Percentiles rank a stretch among this genome's conserved stretches.
phyloP scores from a whole-genome alignment of 768 basidiomycete genomes.

The Rhizopogon vinicolor region DNA sequence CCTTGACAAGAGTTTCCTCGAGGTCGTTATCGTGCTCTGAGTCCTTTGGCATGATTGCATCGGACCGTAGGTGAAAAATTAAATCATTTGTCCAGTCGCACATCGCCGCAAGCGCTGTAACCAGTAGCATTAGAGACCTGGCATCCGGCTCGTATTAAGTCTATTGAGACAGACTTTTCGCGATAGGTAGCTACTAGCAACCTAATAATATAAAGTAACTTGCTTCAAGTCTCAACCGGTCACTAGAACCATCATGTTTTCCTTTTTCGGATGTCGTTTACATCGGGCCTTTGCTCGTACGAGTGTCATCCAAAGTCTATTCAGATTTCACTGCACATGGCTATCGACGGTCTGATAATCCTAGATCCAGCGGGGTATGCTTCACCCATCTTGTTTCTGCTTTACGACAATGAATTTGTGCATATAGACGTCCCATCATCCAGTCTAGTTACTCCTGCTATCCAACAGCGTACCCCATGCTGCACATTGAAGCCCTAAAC shows the following conservation, averaged over 20 bases:
- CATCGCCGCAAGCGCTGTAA: not conserved
- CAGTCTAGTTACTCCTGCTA: slow-evolving; percentile 86
- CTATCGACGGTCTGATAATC: slow-evolving; percentile 79
- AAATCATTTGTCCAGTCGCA: not conserved
- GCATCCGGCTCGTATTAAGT: not conserved
- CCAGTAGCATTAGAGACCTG: not conserved
- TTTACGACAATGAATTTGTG: slow-evolving; percentile 11
- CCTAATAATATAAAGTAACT: not conserved
- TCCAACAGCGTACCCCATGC: slow-evolving; percentile 70
- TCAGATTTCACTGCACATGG: slow-evolving; percentile 37
- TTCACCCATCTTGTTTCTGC: slow-evolving; percentile 2
- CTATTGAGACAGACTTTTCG: not conserved
- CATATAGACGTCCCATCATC: slow-evolving; percentile 69
- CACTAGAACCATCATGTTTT: not conserved
- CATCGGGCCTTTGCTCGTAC: too few relatives aligned
- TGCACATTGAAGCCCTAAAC: slow-evolving; percentile 85
- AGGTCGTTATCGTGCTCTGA: not conserved
- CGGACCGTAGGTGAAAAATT: not conserved
- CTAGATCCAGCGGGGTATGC: slow-evolving; percentile 71
- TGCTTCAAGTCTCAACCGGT: not conserved
- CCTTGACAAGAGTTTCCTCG: too few relatives aligned
- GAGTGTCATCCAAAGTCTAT: not conserved
- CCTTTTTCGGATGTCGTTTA: not conserved
- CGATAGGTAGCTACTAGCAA: too few relatives aligned
- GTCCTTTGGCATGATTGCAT: not conserved